Conservation (phyloP, 148 eudicot species). For the Rhododendron ferrugineum region DNA sequence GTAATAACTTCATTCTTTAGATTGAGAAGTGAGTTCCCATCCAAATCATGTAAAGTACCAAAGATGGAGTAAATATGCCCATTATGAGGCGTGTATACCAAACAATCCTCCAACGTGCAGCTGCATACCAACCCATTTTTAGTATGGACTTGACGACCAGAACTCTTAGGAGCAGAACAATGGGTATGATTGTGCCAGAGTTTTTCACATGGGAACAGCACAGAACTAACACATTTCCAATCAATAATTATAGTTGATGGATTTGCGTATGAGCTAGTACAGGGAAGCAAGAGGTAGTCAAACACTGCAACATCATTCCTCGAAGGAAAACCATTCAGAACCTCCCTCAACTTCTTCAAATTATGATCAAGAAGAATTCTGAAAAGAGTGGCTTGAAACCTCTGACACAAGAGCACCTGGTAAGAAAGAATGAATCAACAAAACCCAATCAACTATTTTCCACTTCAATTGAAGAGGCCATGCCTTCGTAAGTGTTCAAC, state of each 20-base stretch:
- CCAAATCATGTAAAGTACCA: slow-evolving; percentile 37
- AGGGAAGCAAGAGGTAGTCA: slow-evolving; percentile 77
- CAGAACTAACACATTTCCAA: slow-evolving; percentile 56
- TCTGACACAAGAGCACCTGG: slow-evolving; percentile 51
- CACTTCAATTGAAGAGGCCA: neutral
- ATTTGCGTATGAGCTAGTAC: slow-evolving; percentile 14
- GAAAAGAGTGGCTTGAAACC: slow-evolving; percentile 53
- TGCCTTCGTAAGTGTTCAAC: neutral
- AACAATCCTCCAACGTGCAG: slow-evolving; percentile 52
- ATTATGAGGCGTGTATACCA: slow-evolving; percentile 79
- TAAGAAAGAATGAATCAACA: slow-evolving; percentile 14
- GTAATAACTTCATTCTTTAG: slow-evolving; percentile 30
- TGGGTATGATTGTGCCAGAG: neutral
- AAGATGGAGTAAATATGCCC: slow-evolving; percentile 44
- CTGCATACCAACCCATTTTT: slow-evolving; percentile 38
- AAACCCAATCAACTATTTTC: neutral
- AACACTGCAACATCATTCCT: slow-evolving; percentile 14
- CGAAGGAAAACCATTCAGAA: slow-evolving; percentile 4
- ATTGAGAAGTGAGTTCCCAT: slow-evolving; percentile 45
- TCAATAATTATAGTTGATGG: slow-evolving; percentile 33
- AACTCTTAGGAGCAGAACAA: slow-evolving; percentile 6
- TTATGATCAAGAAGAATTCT: slow-evolving; percentile 47
- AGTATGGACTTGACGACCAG: slow-evolving; percentile 25
- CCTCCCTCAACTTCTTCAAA: slow-evolving; percentile 30
- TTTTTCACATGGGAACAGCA: slow-evolving; percentile 17